Base-by-base conservation (phyloP, 2,329 filamentous ascomycete genomes). In the Venturia effusa region DNA sequence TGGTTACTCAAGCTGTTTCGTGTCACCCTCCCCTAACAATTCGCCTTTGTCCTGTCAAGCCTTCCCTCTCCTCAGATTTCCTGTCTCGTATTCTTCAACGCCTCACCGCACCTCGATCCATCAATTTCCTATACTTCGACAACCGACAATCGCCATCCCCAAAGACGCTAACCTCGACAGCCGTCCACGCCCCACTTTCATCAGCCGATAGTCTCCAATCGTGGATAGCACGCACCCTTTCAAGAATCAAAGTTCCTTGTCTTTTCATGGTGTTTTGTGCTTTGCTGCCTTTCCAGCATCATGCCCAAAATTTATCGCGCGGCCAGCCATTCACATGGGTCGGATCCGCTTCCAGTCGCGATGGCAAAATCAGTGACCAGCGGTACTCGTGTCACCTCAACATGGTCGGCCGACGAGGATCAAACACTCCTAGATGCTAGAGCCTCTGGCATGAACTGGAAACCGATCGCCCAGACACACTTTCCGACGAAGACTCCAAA, bases 401-500 rank as follows among this genome's bases (percentile, higher is more conserved):
- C 78, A 64, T 96, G 91, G 91, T 87, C 83, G 39, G 78, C 83
- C 1, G 80, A 84, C 59, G 90, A 94, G 68, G 91, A 96, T 74
- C 82, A 88, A 69, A 84, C 84, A 43, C 83, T 96, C 54, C 79
- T 93, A 67, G 77, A 79, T 54, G 89, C 90, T 19, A 84, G 91
- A 62, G 84, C 87, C 59, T 84, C 87, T 70, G 88, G 89, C 30
- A 82, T 92, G 73, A 93, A 92, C 75, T 96, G 91, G 91, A 83
- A 84, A 63, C 87, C 90, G 69, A 94, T 95, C 71, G 87, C 91
- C 69, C 80, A 81, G 66, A 84, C 82, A 66, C 85, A 90, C 75
- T 96, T 96, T 73, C 88, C 87, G 0, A 81, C 77, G 73, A 96
- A 96, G 79, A 82, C 81, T 15, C 76, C 88, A 65, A 94, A 94